Base-by-base conservation (phyloP, 495 filamentous ascomycete genomes). In the Talaromyces trachyspermus region DNA sequence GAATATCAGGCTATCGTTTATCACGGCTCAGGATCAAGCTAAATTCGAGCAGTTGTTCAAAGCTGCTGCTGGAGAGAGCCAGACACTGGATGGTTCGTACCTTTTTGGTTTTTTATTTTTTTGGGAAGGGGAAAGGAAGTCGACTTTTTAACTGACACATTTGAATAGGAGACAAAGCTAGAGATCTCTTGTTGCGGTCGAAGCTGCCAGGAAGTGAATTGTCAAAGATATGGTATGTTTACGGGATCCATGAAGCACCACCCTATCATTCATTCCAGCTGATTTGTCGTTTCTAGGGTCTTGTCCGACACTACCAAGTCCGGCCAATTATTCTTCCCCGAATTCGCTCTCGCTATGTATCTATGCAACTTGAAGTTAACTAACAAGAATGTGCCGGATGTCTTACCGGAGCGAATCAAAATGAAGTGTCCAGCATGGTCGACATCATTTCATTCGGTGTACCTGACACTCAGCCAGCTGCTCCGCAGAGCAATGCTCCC, bases 361-460 rank as follows among this genome's bases (percentile, higher is more conserved):
- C 83, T 99, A 15, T 99, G 94, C 71, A 97, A 96, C 53, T 58
- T 97, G 53, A 89, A 85, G 65, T 73, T 96, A 12, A 86, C 86
- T 12, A 90, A 90, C 23, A 95, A 95, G 63, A 70, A 79, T 0
- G 58, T 99, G 8, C 94, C 94, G 2, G n/a, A 54, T 71, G 1
- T 59, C 60, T 10, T 99, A 2, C 91, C 94, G 0, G 90, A 96
- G 32, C 84, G 77, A 32, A 81, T 97, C 39, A 84, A 65, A 99
- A 97, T 60, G 94, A 99, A 65, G 94, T 99, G 23, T 96, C 91
- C 8, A 94, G 94, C 58, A 97, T 99, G 92, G 94, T 99, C 26
- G 94, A 99, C 59, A 97, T 97, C 35, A 99, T 99, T 53, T 95
- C 91, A 15, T 97, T 97, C 62, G 87, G 86, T 49, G 80, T 96